These are phyloP conservation scores for Morella rubra DNA, from an alignment of 306 rosid genomes.

Conservation along the genomic window DNA sequence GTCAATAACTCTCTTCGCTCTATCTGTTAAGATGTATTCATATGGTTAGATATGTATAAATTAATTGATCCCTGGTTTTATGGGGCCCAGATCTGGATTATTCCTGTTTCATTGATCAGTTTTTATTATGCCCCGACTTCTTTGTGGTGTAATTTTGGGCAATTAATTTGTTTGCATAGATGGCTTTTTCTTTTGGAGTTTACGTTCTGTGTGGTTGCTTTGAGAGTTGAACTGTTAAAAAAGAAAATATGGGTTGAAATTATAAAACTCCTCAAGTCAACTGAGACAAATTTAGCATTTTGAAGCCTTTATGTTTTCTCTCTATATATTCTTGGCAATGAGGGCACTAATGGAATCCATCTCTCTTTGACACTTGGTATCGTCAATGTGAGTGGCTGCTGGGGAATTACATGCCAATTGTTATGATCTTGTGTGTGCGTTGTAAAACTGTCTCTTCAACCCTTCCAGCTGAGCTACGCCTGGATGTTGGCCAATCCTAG, in stretches of 20 bases:
- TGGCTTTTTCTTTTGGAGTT: not conserved
- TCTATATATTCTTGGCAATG: not conserved
- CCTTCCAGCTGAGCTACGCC: too few species aligned
- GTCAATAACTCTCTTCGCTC: conserved; percentile 27
- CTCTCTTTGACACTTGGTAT: not conserved
- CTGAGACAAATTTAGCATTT: not conserved
- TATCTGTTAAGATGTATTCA: not conserved
- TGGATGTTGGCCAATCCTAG: too few species aligned
- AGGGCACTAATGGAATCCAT: not conserved
- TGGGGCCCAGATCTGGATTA: conserved; percentile 51
- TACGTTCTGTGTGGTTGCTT: not conserved
- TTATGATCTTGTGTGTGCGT: not conserved
- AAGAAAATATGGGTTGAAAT: not conserved
- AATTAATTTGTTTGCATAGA: not conserved
- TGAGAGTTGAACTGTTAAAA: not conserved
- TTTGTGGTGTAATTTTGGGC: not conserved
- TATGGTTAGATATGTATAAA: not conserved
- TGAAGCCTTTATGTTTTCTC: not conserved
- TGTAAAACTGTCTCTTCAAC: not conserved
- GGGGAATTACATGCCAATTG: not conserved
- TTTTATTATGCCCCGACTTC: not conserved
- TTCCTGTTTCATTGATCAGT: not conserved
- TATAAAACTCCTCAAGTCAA: not conserved
- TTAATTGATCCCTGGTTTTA: not conserved
- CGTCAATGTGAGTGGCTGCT: not conserved